Evolutionary conservation across 2,329 filamentous ascomycete genomes (phyloP).

Genomic region (Myriosclerotinia scirpicola): DNA sequence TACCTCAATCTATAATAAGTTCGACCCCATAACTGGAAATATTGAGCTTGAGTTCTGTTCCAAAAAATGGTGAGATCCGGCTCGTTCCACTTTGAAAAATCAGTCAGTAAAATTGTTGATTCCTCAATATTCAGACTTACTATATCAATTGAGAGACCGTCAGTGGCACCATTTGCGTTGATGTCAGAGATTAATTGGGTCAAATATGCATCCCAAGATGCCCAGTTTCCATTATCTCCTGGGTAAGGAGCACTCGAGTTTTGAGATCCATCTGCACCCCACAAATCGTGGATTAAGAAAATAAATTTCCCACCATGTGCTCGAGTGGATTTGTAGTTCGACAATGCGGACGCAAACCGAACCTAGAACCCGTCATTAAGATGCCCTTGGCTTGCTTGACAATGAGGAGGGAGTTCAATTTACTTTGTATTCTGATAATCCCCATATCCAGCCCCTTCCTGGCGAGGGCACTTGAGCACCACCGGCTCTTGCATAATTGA

Average conservation of each 20-base stretch:
- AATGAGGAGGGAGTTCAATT: not conserved
- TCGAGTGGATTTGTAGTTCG: constrained; percentile 48
- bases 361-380: constrained; percentile 22
- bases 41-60: constrained; percentile 43
- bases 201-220: constrained; percentile 47
- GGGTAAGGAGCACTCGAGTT: constrained; percentile 45
- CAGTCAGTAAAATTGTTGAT: not conserved
- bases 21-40: constrained; percentile 44
- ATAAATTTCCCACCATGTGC: constrained; percentile 48
- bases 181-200: constrained; percentile 44
- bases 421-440: constrained; percentile 38
- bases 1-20: constrained; percentile 44
- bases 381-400: not conserved
- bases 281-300: constrained; percentile 49
- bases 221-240: constrained; percentile 52
- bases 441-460: constrained; percentile 44
- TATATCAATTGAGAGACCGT: constrained; percentile 41
- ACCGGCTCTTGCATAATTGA: constrained; percentile 45
- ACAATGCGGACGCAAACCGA: constrained; percentile 47
- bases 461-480: constrained; percentile 43
- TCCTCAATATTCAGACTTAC: not conserved
- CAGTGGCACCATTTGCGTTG: constrained; percentile 43
- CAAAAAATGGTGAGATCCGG: constrained; percentile 46
- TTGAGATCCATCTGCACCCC: constrained; percentile 50
- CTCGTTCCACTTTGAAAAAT: constrained; percentile 49